Conservation (phyloP, 2,329 filamentous ascomycete species). For the Orbilia ellipsospora region DNA sequence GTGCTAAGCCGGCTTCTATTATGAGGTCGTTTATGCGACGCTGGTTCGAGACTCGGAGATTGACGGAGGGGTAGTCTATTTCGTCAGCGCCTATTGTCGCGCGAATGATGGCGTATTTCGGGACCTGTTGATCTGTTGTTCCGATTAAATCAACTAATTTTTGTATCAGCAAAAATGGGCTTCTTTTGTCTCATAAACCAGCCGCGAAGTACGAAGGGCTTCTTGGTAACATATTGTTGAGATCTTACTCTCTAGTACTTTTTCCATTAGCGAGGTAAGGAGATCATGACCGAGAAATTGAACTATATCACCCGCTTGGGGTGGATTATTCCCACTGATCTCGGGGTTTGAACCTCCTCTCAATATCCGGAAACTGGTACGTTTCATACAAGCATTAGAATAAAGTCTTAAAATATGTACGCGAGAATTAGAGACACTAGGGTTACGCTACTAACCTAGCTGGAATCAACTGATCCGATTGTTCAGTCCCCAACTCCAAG, state of each 20-base stretch:
- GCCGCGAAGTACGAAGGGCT: not conserved
- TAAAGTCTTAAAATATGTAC: not conserved
- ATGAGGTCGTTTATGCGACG: constrained; percentile 7
- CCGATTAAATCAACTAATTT: constrained; percentile 22
- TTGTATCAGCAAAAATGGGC: not conserved
- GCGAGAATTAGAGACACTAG: not conserved
- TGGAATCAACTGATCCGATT: not conserved
- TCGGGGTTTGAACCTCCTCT: not conserved
- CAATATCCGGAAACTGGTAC: constrained; percentile 5
- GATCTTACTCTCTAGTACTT: constrained; percentile 14
- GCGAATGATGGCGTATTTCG: constrained; percentile 8
- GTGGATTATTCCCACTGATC: constrained; percentile 4
- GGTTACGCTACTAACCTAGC: constrained; percentile 5
- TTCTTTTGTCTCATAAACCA: too few relatives aligned
- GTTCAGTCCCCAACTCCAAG: constrained; percentile 5
- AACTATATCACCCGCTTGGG: constrained; percentile 9
- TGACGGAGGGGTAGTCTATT: not conserved
- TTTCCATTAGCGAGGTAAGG: not conserved
- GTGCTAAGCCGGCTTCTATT: not conserved
- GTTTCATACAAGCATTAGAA: not conserved
- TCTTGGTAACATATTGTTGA: too few relatives aligned
- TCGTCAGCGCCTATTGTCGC: not conserved
- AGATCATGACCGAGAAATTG: constrained; percentile 19
- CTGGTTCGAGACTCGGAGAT: constrained; percentile 1
- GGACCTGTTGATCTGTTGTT: not conserved